Percentiles rank a stretch among this genome's conserved stretches.
Conservation (phyloP, 1,139 yeast genomes). For the Suhomyces bolitotheri region DNA sequence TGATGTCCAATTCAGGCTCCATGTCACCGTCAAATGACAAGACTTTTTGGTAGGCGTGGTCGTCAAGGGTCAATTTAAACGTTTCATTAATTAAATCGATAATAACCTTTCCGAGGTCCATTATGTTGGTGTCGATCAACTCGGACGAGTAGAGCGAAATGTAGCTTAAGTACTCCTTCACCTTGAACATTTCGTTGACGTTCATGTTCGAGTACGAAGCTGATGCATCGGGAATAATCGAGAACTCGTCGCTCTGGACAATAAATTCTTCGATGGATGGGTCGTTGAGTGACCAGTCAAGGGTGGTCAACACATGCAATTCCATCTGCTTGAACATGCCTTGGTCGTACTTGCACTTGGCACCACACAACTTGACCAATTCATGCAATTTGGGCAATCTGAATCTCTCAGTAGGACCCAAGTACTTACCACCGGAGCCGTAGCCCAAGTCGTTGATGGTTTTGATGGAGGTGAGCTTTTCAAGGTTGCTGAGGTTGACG, state of each 20-base stretch:
- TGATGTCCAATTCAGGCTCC: slow-evolving; percentile 19
- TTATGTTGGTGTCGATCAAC: slow-evolving; percentile 33
- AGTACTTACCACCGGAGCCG: slow-evolving; percentile 57
- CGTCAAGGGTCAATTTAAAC: slow-evolving; percentile 22
- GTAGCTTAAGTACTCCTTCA: slow-evolving; percentile 41
- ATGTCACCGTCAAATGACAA: slow-evolving; percentile 6
- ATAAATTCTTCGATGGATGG: slow-evolving; percentile 58
- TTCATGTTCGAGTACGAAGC: slow-evolving; percentile 2
- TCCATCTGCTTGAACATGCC: slow-evolving; percentile 62
- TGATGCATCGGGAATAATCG: slow-evolving; percentile 17
- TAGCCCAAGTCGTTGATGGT: slow-evolving; percentile 47
- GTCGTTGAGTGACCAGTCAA: slow-evolving; percentile 62
- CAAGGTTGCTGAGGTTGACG: slow-evolving; percentile 45
- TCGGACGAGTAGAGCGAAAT: slow-evolving; percentile 39
- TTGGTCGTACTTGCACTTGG: slow-evolving; percentile 55
- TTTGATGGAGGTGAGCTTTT: slow-evolving; percentile 30
- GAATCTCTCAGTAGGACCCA: slow-evolving; percentile 67
- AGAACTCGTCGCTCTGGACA: slow-evolving; percentile 34
- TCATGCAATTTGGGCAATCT: slow-evolving; percentile 65
- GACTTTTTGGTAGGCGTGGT: slow-evolving; percentile 25
- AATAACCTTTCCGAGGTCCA: slow-evolving; percentile 38
- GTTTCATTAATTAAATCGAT: slow-evolving; percentile 40
- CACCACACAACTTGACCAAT: slow-evolving; percentile 61
- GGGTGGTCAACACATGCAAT: slow-evolving; percentile 54
- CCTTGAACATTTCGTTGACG: slow-evolving; percentile 33